Base-by-base conservation (phyloP, 192 early-diverging fungal species). In the Gigaspora rosea region DNA sequence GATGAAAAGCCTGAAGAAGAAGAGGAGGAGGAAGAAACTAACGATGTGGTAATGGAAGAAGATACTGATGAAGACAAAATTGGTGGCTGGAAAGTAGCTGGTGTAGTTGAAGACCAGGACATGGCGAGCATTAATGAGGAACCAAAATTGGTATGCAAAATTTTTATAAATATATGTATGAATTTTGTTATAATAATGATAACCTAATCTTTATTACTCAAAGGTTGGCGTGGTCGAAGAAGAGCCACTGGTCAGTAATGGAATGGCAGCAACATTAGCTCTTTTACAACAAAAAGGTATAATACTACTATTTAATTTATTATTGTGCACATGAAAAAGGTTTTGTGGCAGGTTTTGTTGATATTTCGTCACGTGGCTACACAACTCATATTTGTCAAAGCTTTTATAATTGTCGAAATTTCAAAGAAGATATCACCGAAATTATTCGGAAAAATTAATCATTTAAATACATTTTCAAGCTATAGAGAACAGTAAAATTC, bases 221-320 rank as follows among this genome's bases (percentile, higher is more conserved):
- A n/a, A 84, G 49, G 62, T 49, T 49, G 57, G 62, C 27, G 64
- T 76, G 59, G 76, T 87, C 13, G 86, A 82, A 54, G 92, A 93
- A 61, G 97, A 97, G 72, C 96, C 94, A 12, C 78, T 94, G 2
- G 90, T 97, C 11, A 90, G 90, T 69, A 73, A 82, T 11, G 94
- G 96, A 8, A 82, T 99, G 49, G 94, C 87, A 22, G 92, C 95
- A 7, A 95, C 97, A 1, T 79, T 99, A 3, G 87, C 86, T 2
- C 85, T 98, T 10, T 82, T 99, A 48, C 87, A 82, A 27, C 91
- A 96, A 78, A 93, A 95, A 82, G 95, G 95, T 75, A 86, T 80
- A 56, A 4, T n/a, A 3, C 8, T 46, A 46, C 32, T 32, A 32
- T 32, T 32, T 27, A 9, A 65, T 46, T 4, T 27, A 27, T 27